Conservation (phyloP, 805 yeast species). For the Lachancea fermentati region DNA sequence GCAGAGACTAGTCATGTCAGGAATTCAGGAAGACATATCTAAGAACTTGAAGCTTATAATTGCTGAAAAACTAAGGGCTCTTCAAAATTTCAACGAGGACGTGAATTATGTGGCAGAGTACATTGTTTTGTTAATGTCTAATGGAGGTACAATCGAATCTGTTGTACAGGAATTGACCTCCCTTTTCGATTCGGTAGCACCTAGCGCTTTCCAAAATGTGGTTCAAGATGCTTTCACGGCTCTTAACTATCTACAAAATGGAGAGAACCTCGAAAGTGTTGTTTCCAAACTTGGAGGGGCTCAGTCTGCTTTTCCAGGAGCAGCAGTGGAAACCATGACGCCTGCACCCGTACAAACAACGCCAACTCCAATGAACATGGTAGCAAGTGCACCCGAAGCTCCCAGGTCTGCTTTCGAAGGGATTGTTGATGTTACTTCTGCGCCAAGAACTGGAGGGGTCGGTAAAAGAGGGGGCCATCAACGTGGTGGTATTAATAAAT, state of each 20-base stretch:
- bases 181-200: slow-evolving; percentile 56
- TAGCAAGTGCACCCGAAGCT: slow-evolving; percentile 9
- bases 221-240: slow-evolving; percentile 55
- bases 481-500: slow-evolving; percentile 16
- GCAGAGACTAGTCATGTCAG: slow-evolving; percentile 8
- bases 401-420: slow-evolving; percentile 28
- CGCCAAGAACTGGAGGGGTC: slow-evolving; percentile 5
- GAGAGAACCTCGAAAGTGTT: slow-evolving; percentile 28
- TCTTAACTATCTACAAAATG: slow-evolving; percentile 39
- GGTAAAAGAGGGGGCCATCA: slow-evolving; percentile 10
- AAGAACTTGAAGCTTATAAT: slow-evolving; percentile 41
- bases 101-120: slow-evolving; percentile 65
- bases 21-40: slow-evolving; percentile 29
- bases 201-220: slow-evolving; percentile 52
- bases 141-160: slow-evolving; percentile 56
- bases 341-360: slow-evolving; percentile 19
- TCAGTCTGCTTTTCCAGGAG: slow-evolving; percentile 9
- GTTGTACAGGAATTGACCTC: slow-evolving; percentile 56
- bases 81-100: slow-evolving; percentile 44
- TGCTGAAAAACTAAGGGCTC: slow-evolving; percentile 35
- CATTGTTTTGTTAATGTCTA: slow-evolving; percentile 63
- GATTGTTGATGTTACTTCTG: slow-evolving; percentile 11
- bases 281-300: slow-evolving; percentile 25
- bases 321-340: slow-evolving; percentile 11
- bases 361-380: slow-evolving; percentile 13